A percentile compares a stretch with the other conserved stretches of the same genome.
Evolutionary conservation across 768 basidiomycete genomes (phyloP).

Genomic region (Trametes meyenii): DNA sequence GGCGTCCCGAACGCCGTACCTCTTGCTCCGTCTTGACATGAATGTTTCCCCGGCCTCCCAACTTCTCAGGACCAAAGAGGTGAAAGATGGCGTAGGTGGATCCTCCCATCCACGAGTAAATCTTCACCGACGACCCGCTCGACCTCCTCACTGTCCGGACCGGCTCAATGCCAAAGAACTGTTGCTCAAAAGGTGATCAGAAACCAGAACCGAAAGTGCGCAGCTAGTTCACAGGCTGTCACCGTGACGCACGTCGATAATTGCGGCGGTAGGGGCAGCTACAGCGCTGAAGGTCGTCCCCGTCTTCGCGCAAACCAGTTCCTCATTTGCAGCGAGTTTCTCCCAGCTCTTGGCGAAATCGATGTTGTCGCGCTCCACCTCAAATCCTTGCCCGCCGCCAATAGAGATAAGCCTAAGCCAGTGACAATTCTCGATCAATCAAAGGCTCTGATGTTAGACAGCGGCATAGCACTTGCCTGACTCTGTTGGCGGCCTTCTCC

Average conservation of each 20-base stretch:
- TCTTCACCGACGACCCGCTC: slow-evolving; percentile 19
- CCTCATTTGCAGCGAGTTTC: slow-evolving; percentile 3
- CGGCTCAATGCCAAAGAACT: slow-evolving; percentile 9
- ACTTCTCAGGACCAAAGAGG: slow-evolving; percentile 18
- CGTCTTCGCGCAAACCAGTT: slow-evolving; percentile 17
- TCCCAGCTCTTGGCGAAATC: slow-evolving; percentile 15
- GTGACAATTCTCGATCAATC: too few species aligned
- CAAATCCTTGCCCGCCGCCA: not conserved
- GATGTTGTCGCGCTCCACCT: not conserved
- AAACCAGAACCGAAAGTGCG: not conserved
- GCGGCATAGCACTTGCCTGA: slow-evolving; percentile 1
- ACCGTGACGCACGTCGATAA: slow-evolving; percentile 23
- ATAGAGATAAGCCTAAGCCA: slow-evolving; percentile 19
- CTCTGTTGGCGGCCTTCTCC: not conserved
- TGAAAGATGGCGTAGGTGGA: slow-evolving; percentile 9
- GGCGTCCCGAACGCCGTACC: not conserved
- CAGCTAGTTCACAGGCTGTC: too few species aligned
- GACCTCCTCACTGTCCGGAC: not conserved
- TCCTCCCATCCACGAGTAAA: slow-evolving; percentile 18
- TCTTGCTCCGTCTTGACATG: slow-evolving; percentile 12
- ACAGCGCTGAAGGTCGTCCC: not conserved
- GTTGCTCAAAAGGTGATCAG: not conserved
- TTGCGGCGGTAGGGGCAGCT: slow-evolving; percentile 16
- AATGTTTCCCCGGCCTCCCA: slow-evolving; percentile 19
- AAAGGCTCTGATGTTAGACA: too few species aligned